Evolutionary conservation across 164 flowering plant genomes (phyloP).

Genomic region (Stephania japonica): DNA sequence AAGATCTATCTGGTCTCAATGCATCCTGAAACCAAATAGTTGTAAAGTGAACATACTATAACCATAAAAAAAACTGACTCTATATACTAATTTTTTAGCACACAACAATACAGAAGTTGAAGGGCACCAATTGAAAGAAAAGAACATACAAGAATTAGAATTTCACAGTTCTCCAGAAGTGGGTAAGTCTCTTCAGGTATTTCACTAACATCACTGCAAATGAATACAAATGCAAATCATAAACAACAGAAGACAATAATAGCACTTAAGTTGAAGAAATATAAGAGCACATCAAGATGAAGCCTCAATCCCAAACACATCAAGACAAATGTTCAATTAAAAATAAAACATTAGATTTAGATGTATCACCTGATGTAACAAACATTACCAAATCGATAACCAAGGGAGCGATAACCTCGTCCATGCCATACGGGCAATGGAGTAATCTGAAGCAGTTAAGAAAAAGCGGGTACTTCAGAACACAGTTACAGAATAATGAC

Average conservation of each 20-base stretch:
- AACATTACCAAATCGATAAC: constrained; percentile 86
- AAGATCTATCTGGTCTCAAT: constrained; percentile 82
- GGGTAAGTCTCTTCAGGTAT: constrained; percentile 91
- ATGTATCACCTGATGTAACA: constrained; percentile 82
- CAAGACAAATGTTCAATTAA: neutral
- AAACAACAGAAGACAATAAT: neutral
- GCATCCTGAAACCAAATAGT: constrained; percentile 57
- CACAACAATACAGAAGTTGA: neutral
- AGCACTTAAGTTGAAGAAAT: too few species aligned
- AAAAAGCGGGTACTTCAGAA: constrained; percentile 5
- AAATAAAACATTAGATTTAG: neutral
- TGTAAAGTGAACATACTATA: constrained; percentile 6
- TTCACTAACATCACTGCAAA: constrained; percentile 84
- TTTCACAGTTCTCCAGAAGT: constrained; percentile 66
- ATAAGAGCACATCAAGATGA: too few species aligned
- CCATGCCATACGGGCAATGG: constrained; percentile 99
- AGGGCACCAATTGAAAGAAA: neutral
- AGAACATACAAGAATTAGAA: constrained; percentile 60
- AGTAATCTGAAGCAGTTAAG: constrained; percentile 46
- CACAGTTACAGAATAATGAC: neutral
- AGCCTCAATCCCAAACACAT: too few species aligned
- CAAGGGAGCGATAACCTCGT: constrained; percentile 75
- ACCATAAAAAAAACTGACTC: neutral
- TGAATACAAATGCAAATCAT: neutral
- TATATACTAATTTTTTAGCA: neutral